Percentiles rank a stretch among this genome's conserved stretches.
Conservation (phyloP, 192 early-diverging fungal species). For the Coemansia umbellata region DNA sequence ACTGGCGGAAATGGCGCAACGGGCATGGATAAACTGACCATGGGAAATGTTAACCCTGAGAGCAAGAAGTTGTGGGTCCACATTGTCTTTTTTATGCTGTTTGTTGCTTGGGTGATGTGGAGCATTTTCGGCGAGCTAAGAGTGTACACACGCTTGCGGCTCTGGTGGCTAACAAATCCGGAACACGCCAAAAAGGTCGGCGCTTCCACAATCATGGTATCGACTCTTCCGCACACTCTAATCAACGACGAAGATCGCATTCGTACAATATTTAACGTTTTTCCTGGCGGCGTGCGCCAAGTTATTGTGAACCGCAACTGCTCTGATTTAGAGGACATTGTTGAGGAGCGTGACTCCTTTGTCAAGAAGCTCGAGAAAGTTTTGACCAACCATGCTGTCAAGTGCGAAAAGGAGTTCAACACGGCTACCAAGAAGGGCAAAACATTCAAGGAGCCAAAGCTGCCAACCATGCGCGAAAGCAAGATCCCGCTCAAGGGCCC, state of each 20-base stretch:
- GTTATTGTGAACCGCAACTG: conserved; percentile 68
- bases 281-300: conserved; percentile 70
- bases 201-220: conserved; percentile 71
- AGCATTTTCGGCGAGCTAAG: conserved; percentile 64
- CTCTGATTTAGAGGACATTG: conserved; percentile 52
- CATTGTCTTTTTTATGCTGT: conserved; percentile 56
- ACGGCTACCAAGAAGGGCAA: conserved; percentile 35
- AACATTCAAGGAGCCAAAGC: conserved; percentile 32
- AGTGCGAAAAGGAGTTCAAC: conserved; percentile 44
- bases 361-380: conserved; percentile 55
- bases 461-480: conserved; percentile 55
- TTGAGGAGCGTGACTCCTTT: conserved; percentile 55
- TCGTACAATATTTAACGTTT: conserved; percentile 55
- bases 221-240: conserved; percentile 63
- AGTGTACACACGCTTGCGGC: conserved; percentile 63
- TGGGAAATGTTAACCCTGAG: conserved; percentile 63
- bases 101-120: conserved; percentile 48
- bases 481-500: conserved; percentile 52
- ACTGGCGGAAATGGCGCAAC: conserved; percentile 25
- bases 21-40: conserved; percentile 61
- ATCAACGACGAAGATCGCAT: conserved; percentile 54
- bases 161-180: conserved; percentile 58
- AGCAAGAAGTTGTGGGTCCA: conserved; percentile 69
- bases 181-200: conserved; percentile 53
- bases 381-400: conserved; percentile 54